phyloP scores from a whole-genome alignment of 148 eudicot genomes.

The Suaeda aralocaspica region DNA sequence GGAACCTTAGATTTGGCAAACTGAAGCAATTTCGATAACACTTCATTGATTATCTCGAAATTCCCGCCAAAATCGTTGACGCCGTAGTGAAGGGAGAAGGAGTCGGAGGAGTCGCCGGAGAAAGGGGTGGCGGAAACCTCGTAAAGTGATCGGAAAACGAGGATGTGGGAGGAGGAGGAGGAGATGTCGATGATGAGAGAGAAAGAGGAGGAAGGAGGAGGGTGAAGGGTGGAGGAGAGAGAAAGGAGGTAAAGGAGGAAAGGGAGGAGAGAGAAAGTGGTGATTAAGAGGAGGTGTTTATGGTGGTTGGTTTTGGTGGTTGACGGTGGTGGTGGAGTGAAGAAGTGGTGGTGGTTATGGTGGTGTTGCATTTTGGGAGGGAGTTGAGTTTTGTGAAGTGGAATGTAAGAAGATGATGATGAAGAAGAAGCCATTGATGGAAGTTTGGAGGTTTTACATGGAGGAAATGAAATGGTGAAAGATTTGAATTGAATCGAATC shows the following conservation, averaged over 20 bases:
- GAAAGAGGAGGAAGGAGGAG: conserved; percentile 21
- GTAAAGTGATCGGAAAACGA: conserved; percentile 32
- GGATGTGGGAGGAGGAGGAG: conserved; percentile 22
- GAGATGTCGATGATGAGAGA: conserved; percentile 31
- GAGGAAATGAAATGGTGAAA: neutral
- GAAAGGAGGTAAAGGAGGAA: conserved; percentile 35
- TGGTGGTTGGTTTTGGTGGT: conserved; percentile 27
- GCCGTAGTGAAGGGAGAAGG: conserved; percentile 20
- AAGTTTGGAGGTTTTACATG: neutral
- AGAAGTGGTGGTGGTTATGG: conserved; percentile 13
- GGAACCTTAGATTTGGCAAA: conserved; percentile 39
- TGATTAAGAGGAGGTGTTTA: conserved; percentile 28
- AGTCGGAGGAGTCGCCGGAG: conserved; percentile 20
- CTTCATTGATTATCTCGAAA: conserved; percentile 10
- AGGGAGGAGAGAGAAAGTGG: conserved; percentile 35
- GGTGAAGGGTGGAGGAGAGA: conserved; percentile 32
- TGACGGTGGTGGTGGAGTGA: conserved; percentile 13
- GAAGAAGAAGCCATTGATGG: conserved; percentile 34
- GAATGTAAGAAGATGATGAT: conserved; percentile 30
- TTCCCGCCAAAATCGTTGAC: neutral
- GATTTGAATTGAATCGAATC: neutral
- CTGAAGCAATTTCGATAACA: conserved; percentile 28
- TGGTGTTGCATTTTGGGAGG: conserved; percentile 36
- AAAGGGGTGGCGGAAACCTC: conserved; percentile 28
- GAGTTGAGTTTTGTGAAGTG: conserved; percentile 43